phyloP scores from a whole-genome alignment of 352 stramenopile species.

The Salisapilia sapeloensis region DNA sequence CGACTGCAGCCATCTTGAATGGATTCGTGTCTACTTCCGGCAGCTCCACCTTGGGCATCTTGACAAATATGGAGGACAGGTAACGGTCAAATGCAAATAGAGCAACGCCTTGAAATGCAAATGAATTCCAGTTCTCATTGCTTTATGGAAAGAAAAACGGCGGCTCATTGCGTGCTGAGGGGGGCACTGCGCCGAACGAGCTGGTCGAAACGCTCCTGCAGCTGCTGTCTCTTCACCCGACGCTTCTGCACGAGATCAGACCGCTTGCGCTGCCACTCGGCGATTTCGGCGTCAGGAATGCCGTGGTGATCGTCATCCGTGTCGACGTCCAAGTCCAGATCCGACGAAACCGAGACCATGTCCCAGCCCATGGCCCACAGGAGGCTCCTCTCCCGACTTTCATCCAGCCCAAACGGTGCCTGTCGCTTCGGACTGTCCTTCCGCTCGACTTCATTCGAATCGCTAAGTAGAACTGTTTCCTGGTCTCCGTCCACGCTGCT shows the following conservation, averaged over 20 bases:
- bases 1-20: conserved; percentile 73
- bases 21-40: conserved; percentile 69
- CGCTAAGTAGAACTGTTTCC: conserved; percentile 17
- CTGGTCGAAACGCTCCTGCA: conserved; percentile 76
- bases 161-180: no score
- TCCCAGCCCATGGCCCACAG: conserved; percentile 79
- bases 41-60: conserved; percentile 66
- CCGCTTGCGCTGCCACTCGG: conserved; percentile 75
- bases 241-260: conserved; percentile 54
- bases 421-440: conserved; percentile 5
- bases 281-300: conserved; percentile 74
- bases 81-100: no score
- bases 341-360: conserved; percentile 30
- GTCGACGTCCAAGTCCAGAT: conserved; percentile 51
- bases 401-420: conserved; percentile 47
- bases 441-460: conserved; percentile 13
- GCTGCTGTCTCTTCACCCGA: conserved; percentile 61
- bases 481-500: conserved; percentile 13
- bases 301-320: conserved; percentile 63
- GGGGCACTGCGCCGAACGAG: conserved; percentile 55
- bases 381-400: conserved; percentile 54
- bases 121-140: no score
- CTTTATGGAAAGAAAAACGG: no score
- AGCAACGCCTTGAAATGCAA: no score
- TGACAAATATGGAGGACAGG: no score